Percentiles rank a stretch among this genome's conserved stretches.
Evolutionary conservation across 2,329 filamentous ascomycete species (phyloP).

Genomic region (Diaporthe batatas): DNA sequence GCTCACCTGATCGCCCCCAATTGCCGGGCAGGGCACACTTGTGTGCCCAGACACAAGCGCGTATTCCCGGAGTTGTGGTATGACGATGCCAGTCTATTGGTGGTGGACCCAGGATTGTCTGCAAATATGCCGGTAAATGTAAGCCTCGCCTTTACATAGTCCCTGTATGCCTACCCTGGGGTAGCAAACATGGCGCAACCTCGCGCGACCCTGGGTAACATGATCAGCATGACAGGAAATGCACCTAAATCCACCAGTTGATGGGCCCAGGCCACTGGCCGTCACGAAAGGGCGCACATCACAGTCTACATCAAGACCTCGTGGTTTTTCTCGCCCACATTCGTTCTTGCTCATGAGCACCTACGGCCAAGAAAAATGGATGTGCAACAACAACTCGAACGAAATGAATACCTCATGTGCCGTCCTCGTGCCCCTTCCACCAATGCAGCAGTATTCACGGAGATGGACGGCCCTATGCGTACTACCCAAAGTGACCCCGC

Average conservation of each 20-base stretch:
- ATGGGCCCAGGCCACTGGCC: not conserved
- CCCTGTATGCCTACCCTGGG: not conserved
- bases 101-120: not conserved
- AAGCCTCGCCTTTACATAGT: not conserved
- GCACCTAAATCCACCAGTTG: not conserved
- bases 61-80: not conserved
- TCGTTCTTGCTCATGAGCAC: not conserved
- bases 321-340: not conserved
- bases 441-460: conserved; percentile 26
- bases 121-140: not conserved
- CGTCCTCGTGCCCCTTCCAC: conserved; percentile 21
- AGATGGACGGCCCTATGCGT: not conserved
- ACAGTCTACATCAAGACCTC: not conserved
- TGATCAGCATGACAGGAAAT: not conserved
- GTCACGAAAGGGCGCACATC: not conserved
- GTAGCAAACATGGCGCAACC: not conserved
- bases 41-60: not conserved
- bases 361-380: not conserved
- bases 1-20: not conserved
- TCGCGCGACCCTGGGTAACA: not conserved
- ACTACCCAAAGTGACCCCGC: not conserved
- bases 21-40: not conserved
- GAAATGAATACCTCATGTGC: conserved; percentile 10
- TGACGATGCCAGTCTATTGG: conserved; percentile 16
- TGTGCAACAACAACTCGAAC: not conserved